Base-by-base conservation (phyloP, 2,329 filamentous ascomycete species). In the Paraphoma chrysanthemicola region DNA sequence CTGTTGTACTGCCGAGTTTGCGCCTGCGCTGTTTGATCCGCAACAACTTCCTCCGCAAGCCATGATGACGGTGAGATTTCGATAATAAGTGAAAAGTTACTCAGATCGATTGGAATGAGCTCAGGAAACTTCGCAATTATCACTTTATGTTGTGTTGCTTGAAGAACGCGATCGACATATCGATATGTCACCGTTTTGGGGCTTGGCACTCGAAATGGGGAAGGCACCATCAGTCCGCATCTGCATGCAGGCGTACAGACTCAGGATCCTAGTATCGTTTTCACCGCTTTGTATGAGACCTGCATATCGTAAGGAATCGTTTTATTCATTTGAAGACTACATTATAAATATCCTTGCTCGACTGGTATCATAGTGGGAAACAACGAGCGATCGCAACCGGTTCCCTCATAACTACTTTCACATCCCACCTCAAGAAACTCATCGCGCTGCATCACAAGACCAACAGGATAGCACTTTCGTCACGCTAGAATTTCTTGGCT, bases 171-270 rank as follows among this genome's bases (percentile, higher is more conserved):
- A 36, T 36, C 33, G 29, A 30, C 23, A 46, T 30, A 46, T 46
- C 44, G 29, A 46, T 46, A 33, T 46, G 44, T 46, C 29, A 33
- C 44, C 44, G 44, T 46, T 46, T 46, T 31, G 11, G n/a, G 6
- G 12, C 29, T 33, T 46, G 44, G 44, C 28, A 46, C 31, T 0
- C 9, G 1, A 30, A 6, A 46, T 16, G 4, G 10, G 16, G 39
- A 11, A 42, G 16, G 39, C 16, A 16, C 39, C 39, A 42, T 16
- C 39, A 16, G 11, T 9, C 39, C n/a, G 33, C 10, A 11, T 38
- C n/a, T 38, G 33, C 33, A 3, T 38, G 10, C 33, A 38, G 33
- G 33, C 3, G 33, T 38, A n/a, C 3, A 23, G 23, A 23, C 23
- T 23, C 23, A 23, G 23, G 23, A 23, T 23, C 23, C 23, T 23